Base-by-base conservation (phyloP, 2,329 filamentous ascomycete genomes). In the Exophiala spinifera region DNA sequence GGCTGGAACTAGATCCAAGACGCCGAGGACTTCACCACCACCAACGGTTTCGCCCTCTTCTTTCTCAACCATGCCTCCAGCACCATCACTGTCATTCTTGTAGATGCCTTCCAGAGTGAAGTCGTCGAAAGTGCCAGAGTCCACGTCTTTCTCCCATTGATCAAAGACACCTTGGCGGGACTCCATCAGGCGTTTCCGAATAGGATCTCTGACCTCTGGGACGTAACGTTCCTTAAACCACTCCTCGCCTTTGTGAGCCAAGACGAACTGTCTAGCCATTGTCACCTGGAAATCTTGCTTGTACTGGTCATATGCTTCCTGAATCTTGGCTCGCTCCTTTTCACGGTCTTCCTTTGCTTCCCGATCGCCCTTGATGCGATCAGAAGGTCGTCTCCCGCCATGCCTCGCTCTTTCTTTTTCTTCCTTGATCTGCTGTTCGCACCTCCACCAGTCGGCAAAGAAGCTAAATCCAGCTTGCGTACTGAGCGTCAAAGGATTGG, bases 211-310 rank as follows among this genome's bases (percentile, higher is more conserved):
- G 51, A 92, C 84, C 63, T 94, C 89, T 1, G 89, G 83, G 25
- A 95, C 86, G 65, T 99, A 99, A 68, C 90, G 86, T 72, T 99
- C 94, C 64, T 87, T 89, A 75, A 99, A 99, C 94, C 94, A 99
- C 69, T 99, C 92, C 70, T 99, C 94, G 40, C 85, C 85, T 69
- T 95, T 96, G 73, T 99, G 94, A 64, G 91, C 87, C 46, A 87
- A 83, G 39, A 99, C 94, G 69, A 99, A 99, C 1, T 82, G 79
- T 61, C 91, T 85, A 0, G 94, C 91, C 87, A 96, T 92, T 62
- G 81, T 80, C 33, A 83, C 74, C 62, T 85, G 83, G 10, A 85
- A 73, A 55, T 84, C 82, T 63, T 81, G 79, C 67, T 86, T 86
- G 73, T 86, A 86, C 37, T 77, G 70, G 64, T 86, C 83, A 57